Evolutionary conservation across 345 rosid species (phyloP).

Genomic region (Eucalyptus grandis): DNA sequence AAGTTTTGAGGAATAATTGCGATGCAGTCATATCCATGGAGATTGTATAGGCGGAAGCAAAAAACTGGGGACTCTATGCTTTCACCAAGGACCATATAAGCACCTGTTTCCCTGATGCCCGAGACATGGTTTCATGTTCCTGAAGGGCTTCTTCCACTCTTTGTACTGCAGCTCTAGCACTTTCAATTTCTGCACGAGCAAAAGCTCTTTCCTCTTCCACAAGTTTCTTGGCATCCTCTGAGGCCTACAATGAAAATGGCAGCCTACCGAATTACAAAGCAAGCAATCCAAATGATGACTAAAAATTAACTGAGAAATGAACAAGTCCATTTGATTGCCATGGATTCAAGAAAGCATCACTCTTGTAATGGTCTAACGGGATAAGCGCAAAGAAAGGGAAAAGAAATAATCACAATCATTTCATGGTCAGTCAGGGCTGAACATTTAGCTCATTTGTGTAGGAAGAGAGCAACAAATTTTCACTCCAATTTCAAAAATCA

Average conservation of each 20-base stretch:
- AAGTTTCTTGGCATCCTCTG: slow-evolving; percentile 94
- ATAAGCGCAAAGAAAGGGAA: not conserved
- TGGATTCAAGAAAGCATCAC: not conserved
- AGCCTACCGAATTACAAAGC: not conserved
- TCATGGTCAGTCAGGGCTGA: not conserved
- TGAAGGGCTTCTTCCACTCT: slow-evolving; percentile 95
- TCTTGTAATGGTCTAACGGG: not conserved
- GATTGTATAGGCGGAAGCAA: not conserved
- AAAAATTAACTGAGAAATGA: not conserved
- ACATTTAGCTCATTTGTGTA: not conserved
- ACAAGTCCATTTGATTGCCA: not conserved
- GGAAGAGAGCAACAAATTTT: not conserved
- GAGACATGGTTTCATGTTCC: slow-evolving; percentile 69
- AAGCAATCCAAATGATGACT: not conserved
- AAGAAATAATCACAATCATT: not conserved
- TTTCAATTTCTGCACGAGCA: slow-evolving; percentile 95
- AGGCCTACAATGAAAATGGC: slow-evolving; percentile 44
- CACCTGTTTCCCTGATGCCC: slow-evolving; percentile 67
- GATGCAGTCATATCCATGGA: not conserved
- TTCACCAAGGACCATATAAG: not conserved
- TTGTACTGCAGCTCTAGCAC: slow-evolving; percentile 96
- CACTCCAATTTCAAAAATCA: not conserved
- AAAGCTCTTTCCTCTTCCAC: slow-evolving; percentile 91
- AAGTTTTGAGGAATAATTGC: not conserved
- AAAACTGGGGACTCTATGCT: not conserved